Conservation (phyloP, 129 eudicot species). For the Centaurea solstitialis region DNA sequence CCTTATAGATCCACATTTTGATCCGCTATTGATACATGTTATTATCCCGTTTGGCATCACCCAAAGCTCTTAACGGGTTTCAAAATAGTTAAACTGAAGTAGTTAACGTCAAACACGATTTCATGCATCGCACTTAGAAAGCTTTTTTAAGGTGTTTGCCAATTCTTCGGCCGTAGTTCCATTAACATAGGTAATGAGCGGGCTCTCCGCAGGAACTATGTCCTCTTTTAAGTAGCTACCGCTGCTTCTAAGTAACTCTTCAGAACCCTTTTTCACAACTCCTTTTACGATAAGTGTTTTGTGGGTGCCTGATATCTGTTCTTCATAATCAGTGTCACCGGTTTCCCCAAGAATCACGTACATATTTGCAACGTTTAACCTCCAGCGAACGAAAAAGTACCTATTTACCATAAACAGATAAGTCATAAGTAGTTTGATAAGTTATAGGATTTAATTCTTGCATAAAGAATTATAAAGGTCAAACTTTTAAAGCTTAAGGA, state of each 20-base stretch:
- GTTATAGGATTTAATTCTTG: neutral
- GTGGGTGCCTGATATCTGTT: constrained; percentile 81
- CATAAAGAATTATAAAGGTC: neutral
- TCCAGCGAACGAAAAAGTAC: constrained; percentile 92
- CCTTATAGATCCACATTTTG: constrained; percentile 26
- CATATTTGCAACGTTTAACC: constrained; percentile 89
- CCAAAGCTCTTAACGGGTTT: neutral
- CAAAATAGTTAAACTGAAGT: constrained; percentile 2
- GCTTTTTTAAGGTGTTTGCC: constrained; percentile 49
- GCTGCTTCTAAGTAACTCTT: constrained; percentile 66
- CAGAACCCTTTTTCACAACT: constrained; percentile 69
- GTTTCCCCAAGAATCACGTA: constrained; percentile 82
- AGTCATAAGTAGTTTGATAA: neutral
- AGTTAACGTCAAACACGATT: constrained; percentile 17
- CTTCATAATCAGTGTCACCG: constrained; percentile 95
- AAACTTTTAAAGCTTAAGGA: neutral
- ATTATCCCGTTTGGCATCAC: constrained; percentile 23
- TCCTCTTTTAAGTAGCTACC: constrained; percentile 83
- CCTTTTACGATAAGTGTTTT: constrained; percentile 83
- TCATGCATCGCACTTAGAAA: constrained; percentile 49
- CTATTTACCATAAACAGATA: constrained; percentile 22
- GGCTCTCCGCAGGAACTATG: constrained; percentile 74
- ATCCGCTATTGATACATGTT: constrained; percentile 25
- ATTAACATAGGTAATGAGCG: constrained; percentile 44
- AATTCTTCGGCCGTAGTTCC: constrained; percentile 57